Conservation (phyloP, 139 green algal species). For the Chlamydomonas sp. region DNA sequence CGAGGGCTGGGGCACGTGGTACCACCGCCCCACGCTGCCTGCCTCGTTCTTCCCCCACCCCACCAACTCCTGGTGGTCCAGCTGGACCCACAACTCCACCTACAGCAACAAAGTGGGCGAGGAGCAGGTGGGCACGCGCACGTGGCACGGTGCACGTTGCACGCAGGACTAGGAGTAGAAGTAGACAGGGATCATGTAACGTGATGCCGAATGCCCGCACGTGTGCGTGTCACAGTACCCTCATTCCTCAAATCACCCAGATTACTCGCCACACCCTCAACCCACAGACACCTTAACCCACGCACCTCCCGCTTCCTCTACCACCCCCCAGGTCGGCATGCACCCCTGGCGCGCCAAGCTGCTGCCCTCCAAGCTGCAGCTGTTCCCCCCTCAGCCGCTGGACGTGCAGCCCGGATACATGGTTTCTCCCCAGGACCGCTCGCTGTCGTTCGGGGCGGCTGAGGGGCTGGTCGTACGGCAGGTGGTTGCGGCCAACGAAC, state of each 20-base stretch:
- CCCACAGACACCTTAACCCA: too few species aligned
- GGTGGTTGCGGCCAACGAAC: background rate
- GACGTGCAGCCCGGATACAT: background rate
- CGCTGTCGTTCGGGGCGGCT: background rate
- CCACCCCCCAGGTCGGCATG: constrained; percentile 5
- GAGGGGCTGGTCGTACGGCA: background rate
- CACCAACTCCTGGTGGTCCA: constrained; percentile 21
- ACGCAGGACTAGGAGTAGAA: background rate
- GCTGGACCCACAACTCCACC: background rate
- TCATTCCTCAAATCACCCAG: background rate
- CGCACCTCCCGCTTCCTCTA: too few species aligned
- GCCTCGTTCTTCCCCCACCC: constrained; percentile 11
- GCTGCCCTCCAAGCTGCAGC: background rate
- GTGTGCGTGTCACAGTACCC: background rate
- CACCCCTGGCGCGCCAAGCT: constrained; percentile 20
- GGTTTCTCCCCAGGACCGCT: background rate
- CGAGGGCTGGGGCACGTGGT: too few species aligned
- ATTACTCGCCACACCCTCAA: background rate
- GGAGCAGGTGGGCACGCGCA: background rate
- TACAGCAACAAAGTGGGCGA: constrained; percentile 3
- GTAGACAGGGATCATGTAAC: background rate
- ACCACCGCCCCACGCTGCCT: background rate
- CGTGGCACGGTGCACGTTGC: background rate
- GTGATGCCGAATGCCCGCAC: background rate
- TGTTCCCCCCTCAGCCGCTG: background rate